Base-by-base conservation (phyloP, 164 flowering plant genomes). In the Malania oleifera region DNA sequence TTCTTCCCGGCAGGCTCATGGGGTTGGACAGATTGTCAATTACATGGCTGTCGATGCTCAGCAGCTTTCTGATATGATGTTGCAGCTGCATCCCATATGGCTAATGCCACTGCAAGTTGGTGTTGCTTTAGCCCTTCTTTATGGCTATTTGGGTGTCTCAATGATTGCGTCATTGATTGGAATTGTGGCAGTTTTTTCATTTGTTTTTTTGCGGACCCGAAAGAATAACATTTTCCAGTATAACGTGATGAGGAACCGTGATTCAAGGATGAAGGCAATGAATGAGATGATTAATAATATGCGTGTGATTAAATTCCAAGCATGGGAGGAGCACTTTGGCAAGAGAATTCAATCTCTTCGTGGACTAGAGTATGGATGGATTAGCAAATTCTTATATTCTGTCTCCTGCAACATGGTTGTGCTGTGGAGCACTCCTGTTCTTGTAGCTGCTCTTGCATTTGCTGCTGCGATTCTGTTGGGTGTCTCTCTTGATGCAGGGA, bases 231-330 rank as follows among this genome's bases (percentile, higher is more conserved):
- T 9, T 9, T 39, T 9, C 43, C 43, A 39, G 43, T 15, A 39
- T 9, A 39, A 15, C 11, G 15, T 39, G 3, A 60, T 54, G 60
- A 55, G 1, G 29, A 45, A 25, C 14, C 47, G 56, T 7, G 70
- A 67, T 40, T 25, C 26, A 9, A 67, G 70, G 26, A 54, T 67
- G 65, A 60, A 55, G 22, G 65, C 65, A 10, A 67, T 52, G 7
- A 54, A 34, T 39, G 70, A 67, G 41, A 11, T 67, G 61, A 60
- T 67, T 12, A 61, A 35, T 25, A 34, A 60, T 25, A 67, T 67
- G 70, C 38, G 61, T 7, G 70, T 67, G 22, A 61, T 20, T 9
- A 67, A 67, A 24, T 60, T 67, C 26, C 70, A 67, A 31, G 70
- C 61, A 20, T 67, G 70, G 43, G 70, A 67, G 34, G 65, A 56